Evolutionary conservation across 2,329 filamentous ascomycete genomes (phyloP).

Genomic region (Fusarium succisae): DNA sequence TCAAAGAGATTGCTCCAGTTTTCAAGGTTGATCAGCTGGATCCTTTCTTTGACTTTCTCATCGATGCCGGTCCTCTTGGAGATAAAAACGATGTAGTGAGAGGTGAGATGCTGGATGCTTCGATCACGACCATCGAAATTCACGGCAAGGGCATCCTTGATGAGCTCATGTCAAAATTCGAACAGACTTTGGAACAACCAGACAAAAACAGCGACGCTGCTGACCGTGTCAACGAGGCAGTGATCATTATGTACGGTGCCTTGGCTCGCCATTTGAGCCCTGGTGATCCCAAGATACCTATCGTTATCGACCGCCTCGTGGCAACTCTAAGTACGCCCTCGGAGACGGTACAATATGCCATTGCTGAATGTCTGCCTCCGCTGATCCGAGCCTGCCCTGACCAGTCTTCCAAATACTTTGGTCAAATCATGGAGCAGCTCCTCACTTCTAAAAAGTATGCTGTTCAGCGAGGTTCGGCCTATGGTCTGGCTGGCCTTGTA

Average conservation of each 20-base stretch:
- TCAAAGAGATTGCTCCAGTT: slow-evolving; percentile 79
- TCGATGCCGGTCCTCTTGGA: slow-evolving; percentile 86
- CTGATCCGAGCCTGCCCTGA: slow-evolving; percentile 84
- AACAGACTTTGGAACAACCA: slow-evolving; percentile 84
- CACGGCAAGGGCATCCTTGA: slow-evolving; percentile 87
- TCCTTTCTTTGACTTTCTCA: slow-evolving; percentile 83
- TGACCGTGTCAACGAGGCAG: slow-evolving; percentile 94
- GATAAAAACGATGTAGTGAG: slow-evolving; percentile 82
- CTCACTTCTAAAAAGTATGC: slow-evolving; percentile 91
- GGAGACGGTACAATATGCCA: slow-evolving; percentile 95
- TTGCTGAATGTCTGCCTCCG: slow-evolving; percentile 91
- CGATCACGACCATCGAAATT: slow-evolving; percentile 79
- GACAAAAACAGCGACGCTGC: slow-evolving; percentile 83
- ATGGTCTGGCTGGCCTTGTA: slow-evolving; percentile 90
- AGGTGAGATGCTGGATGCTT: slow-evolving; percentile 90
- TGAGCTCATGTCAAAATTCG: slow-evolving; percentile 90
- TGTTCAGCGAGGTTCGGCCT: slow-evolving; percentile 90
- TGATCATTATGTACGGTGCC: slow-evolving; percentile 97
- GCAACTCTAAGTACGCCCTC: slow-evolving; percentile 92
- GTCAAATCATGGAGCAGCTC: slow-evolving; percentile 83
- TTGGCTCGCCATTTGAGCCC: slow-evolving; percentile 85
- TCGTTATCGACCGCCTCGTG: slow-evolving; percentile 86
- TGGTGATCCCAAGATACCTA: slow-evolving; percentile 87
- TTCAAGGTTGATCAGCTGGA: slow-evolving; percentile 77
- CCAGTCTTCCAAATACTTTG: slow-evolving; percentile 81